A percentile compares a stretch with the other conserved stretches of the same genome.
These are phyloP conservation scores for Boletus speciosus DNA, from an alignment of 768 basidiomycete genomes.

Conservation along the genomic window DNA sequence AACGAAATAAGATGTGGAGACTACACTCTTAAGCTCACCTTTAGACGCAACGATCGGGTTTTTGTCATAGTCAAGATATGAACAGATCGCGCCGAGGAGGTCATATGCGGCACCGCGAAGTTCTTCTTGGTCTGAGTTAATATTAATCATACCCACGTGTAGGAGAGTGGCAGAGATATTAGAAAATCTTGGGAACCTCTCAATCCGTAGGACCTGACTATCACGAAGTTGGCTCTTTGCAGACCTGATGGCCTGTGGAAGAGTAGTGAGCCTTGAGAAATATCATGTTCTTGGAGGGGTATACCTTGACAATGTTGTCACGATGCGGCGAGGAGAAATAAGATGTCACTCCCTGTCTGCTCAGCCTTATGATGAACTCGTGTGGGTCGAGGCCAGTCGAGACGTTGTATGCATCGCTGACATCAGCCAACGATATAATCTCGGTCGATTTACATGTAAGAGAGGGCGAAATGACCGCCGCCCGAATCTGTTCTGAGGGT, in stretches of 20 bases:
- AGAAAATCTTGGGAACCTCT: conserved; percentile 72
- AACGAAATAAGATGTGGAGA: neutral
- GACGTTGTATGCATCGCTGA: conserved; percentile 85
- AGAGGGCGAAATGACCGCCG: conserved; percentile 64
- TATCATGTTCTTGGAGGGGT: neutral
- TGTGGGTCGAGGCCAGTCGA: conserved; percentile 70
- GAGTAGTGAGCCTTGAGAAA: neutral
- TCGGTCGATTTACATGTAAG: conserved; percentile 78
- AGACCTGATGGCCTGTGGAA: conserved; percentile 59
- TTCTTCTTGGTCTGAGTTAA: conserved; percentile 69
- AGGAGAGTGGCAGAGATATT: conserved; percentile 84
- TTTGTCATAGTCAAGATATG: conserved; percentile 74
- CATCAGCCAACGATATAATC: conserved; percentile 71
- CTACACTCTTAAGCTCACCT: conserved; percentile 40
- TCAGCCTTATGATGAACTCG: conserved; percentile 79
- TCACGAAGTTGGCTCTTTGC: conserved; percentile 71
- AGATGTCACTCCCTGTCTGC: conserved; percentile 63
- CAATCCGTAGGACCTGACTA: conserved; percentile 46
- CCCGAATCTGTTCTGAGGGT: conserved; percentile 49
- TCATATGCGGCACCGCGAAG: conserved; percentile 79
- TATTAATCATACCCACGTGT: conserved; percentile 81
- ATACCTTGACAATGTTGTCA: conserved; percentile 73
- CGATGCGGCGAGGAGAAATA: conserved; percentile 72
- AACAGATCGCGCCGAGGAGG: conserved; percentile 72
- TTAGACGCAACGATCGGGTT: conserved; percentile 65